phyloP scores from a whole-genome alignment of 345 rosid species.

The Raphanus sativus region DNA sequence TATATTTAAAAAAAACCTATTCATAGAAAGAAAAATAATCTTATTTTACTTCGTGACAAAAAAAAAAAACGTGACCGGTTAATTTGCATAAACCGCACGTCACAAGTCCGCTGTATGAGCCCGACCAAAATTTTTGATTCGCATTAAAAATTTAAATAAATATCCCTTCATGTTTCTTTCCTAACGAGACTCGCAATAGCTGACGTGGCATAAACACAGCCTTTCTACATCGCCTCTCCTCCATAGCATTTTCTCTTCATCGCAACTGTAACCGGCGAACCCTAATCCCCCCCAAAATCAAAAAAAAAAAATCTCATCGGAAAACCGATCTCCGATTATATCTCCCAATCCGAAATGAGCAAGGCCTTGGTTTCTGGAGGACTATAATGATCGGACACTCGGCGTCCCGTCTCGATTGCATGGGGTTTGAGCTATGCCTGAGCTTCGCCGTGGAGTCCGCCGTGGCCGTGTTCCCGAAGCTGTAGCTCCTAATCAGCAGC shows the following conservation, averaged over 20 bases:
- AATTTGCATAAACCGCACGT: neutral
- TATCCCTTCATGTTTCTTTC: neutral
- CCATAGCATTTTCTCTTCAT: conserved; percentile 2
- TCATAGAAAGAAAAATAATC: neutral
- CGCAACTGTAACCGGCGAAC: conserved; percentile 42
- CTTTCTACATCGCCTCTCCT: conserved; percentile 20
- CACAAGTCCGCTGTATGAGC: no score
- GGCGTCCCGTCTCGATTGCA: conserved; percentile 56
- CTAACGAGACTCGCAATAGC: neutral
- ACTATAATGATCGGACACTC: conserved; percentile 51
- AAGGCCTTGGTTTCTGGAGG: conserved; percentile 11
- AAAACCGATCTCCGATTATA: conserved; percentile 17
- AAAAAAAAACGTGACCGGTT: conserved; percentile 11
- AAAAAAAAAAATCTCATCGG: conserved; percentile 10
- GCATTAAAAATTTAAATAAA: no score
- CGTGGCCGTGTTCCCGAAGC: conserved; percentile 54
- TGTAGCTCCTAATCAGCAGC: conserved; percentile 27
- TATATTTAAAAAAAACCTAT: neutral
- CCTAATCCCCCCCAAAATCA: conserved; percentile 32
- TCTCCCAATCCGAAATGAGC: conserved; percentile 36
- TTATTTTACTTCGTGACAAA: neutral
- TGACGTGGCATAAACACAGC: conserved; percentile 33
- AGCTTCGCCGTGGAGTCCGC: conserved; percentile 82
- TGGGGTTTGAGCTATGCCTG: conserved; percentile 89
- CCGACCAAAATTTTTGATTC: no score